A percentile compares a stretch with the other conserved stretches of the same genome.
Conservation (phyloP, 164 flowering plant genomes). For the Nymphaea colorata region DNA sequence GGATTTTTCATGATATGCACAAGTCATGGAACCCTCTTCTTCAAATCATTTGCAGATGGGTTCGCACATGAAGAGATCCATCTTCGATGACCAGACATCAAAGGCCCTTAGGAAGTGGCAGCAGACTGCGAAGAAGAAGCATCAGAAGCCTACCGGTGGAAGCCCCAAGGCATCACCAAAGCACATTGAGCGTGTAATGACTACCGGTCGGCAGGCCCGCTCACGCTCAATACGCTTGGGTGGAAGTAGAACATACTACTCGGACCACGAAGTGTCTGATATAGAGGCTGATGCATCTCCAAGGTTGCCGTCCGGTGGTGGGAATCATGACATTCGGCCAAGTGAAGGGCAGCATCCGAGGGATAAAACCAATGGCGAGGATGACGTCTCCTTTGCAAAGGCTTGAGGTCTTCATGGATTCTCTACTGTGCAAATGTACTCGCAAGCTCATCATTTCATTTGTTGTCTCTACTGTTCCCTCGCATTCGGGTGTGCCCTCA, state of each 20-base stretch:
- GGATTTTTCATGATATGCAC: too few relatives aligned
- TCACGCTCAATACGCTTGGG: background rate
- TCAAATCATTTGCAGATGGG: conserved; percentile 59
- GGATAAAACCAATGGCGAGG: conserved; percentile 3
- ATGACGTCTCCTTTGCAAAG: conserved; percentile 12
- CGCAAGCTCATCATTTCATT: too few relatives aligned
- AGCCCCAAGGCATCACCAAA: conserved; percentile 21
- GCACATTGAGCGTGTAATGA: conserved; percentile 11
- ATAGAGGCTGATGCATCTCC: conserved; percentile 21
- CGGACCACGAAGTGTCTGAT: conserved; percentile 18
- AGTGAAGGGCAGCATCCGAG: background rate
- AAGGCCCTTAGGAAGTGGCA: conserved; percentile 83
- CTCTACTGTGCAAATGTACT: background rate
- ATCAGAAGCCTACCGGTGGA: conserved; percentile 11
- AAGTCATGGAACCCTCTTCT: background rate
- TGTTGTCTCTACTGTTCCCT: too few relatives aligned
- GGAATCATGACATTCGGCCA: conserved; percentile 7
- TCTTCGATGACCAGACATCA: conserved; percentile 80
- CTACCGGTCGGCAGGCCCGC: conserved; percentile 11
- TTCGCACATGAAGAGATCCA: conserved; percentile 73
- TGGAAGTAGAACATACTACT: conserved; percentile 5
- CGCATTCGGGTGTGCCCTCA: too few relatives aligned
- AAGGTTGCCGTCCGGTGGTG: conserved; percentile 8
- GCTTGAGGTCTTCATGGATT: background rate
- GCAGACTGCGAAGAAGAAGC: conserved; percentile 45